phyloP scores from a whole-genome alignment of 2,329 filamentous ascomycete genomes.

The Fusarium citri region DNA sequence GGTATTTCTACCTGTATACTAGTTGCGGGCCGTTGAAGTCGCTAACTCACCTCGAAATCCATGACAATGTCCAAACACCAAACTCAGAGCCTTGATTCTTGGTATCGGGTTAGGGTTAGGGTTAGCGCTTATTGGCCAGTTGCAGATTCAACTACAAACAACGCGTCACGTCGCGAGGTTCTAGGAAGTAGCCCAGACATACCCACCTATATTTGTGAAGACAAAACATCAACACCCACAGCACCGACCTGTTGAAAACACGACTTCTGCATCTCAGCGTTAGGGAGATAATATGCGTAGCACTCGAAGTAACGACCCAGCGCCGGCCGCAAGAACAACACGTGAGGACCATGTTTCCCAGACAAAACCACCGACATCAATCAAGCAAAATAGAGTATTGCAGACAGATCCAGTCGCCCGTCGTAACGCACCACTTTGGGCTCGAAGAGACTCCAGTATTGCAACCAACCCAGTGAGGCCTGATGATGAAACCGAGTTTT shows the following conservation, averaged over 20 bases:
- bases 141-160: constrained; percentile 7
- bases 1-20: neutral
- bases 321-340: neutral
- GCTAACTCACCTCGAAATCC: neutral
- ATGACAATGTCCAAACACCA: constrained; percentile 17
- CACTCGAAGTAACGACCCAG: constrained; percentile 19
- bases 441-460: constrained; percentile 37
- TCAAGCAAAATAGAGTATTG: constrained; percentile 15
- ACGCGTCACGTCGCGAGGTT: neutral
- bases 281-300: constrained; percentile 32
- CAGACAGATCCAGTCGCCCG: constrained; percentile 30
- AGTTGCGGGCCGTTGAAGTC: neutral
- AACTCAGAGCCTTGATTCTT: neutral
- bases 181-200: neutral
- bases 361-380: neutral
- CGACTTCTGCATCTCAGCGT: constrained; percentile 9
- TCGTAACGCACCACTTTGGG: constrained; percentile 39
- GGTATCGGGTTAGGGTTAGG: constrained; percentile 40
- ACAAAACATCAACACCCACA: constrained; percentile 37
- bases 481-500: constrained; percentile 42
- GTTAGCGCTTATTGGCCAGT: constrained; percentile 13
- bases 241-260: constrained; percentile 9
- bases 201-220: neutral
- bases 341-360: neutral
- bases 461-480: constrained; percentile 24